Percentiles rank a stretch among this genome's conserved stretches.
Conservation (phyloP, 352 stramenopile genomes). For the Pseudoperonospora humuli region DNA sequence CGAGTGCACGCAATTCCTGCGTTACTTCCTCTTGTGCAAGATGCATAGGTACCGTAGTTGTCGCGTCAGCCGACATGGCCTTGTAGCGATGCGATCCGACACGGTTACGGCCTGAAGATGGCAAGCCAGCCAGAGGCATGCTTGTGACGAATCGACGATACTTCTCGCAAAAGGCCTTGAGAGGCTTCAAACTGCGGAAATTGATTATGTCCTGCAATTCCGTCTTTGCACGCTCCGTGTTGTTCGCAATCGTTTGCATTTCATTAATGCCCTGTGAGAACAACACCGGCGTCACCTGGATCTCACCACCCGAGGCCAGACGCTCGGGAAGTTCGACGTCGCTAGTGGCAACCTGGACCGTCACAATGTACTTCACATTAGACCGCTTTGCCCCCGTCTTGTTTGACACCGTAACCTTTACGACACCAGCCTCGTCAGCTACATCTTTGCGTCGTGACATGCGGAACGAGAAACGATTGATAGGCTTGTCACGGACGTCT, state of each 20-base stretch:
- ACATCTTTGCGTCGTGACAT: conserved; percentile 77
- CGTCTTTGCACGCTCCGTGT: conserved; percentile 82
- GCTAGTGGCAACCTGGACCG: conserved; percentile 63
- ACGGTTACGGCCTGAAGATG: conserved; percentile 24
- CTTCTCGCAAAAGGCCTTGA: conserved; percentile 82
- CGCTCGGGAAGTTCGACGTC: conserved; percentile 73
- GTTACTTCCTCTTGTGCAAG: conserved; percentile 70
- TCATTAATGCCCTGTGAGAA: conserved; percentile 92
- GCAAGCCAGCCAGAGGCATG: conserved; percentile 33
- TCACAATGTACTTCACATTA: conserved; percentile 79
- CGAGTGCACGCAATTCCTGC: conserved; percentile 54
- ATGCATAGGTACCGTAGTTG: conserved; percentile 36
- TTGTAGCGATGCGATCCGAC: conserved; percentile 42
- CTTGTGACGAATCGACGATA: conserved; percentile 59
- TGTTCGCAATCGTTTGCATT: conserved; percentile 92
- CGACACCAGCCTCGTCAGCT: conserved; percentile 57
- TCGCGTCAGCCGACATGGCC: conserved; percentile 42
- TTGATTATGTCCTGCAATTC: conserved; percentile 88
- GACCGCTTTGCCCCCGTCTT: conserved; percentile 50
- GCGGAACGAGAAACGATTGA: conserved; percentile 80
- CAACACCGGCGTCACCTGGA: conserved; percentile 75
- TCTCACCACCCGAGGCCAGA: conserved; percentile 59
- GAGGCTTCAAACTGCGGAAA: conserved; percentile 71
- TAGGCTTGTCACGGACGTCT: conserved; percentile 80
- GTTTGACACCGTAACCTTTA: conserved; percentile 70